Evolutionary conservation across 2,329 filamentous ascomycete species (phyloP).

Genomic region (Alternaria incomplexa): DNA sequence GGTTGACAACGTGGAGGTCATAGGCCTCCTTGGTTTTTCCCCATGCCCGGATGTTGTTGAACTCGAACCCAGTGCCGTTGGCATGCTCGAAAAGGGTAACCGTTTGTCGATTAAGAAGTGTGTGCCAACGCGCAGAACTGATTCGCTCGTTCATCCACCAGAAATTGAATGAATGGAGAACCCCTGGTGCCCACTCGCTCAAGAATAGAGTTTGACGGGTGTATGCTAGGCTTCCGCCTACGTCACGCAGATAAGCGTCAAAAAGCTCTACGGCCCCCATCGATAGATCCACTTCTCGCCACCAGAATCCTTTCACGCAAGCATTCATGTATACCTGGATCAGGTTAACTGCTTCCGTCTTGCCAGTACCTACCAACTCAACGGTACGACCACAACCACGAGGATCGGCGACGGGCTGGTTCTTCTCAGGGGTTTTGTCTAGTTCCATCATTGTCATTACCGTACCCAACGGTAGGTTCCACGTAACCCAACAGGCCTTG

Average conservation of each 20-base stretch:
- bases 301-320: background rate
- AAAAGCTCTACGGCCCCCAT: background rate
- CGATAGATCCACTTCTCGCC: background rate
- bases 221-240: background rate
- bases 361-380: background rate
- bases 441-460: background rate
- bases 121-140: background rate
- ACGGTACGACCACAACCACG: background rate
- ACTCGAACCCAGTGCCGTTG: background rate
- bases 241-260: background rate
- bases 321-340: too few species aligned
- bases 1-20: background rate
- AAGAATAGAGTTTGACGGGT: background rate
- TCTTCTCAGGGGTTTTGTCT: background rate
- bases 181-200: background rate
- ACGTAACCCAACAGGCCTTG: background rate
- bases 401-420: background rate
- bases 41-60: background rate
- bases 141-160: background rate
- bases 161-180: background rate
- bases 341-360: background rate
- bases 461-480: background rate
- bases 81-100: background rate
- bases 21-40: background rate
- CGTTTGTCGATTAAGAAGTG: background rate